phyloP scores from a whole-genome alignment of 2,329 filamentous ascomycete genomes.

The Camptophora hylomeconis region DNA sequence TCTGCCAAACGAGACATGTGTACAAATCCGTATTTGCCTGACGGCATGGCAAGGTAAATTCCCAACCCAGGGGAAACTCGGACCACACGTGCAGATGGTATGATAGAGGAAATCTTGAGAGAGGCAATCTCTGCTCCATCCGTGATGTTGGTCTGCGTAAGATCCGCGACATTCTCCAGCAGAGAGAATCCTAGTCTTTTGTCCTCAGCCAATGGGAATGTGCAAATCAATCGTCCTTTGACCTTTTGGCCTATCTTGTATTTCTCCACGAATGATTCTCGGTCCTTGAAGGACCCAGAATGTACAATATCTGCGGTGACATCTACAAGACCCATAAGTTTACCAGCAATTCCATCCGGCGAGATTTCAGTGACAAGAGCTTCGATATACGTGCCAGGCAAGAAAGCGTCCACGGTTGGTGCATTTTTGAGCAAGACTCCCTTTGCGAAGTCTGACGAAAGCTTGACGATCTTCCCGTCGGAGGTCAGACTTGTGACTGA shows the following conservation, averaged over 20 bases:
- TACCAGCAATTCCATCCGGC: slow-evolving; percentile 65
- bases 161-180: slow-evolving; percentile 65
- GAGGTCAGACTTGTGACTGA: slow-evolving; percentile 62
- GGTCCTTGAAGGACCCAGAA: slow-evolving; percentile 59
- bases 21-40: slow-evolving; percentile 66
- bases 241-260: slow-evolving; percentile 76
- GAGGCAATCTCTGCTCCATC: slow-evolving; percentile 34
- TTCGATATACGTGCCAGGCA: slow-evolving; percentile 84
- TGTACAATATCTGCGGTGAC: slow-evolving; percentile 85
- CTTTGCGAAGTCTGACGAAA: slow-evolving; percentile 54
- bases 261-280: slow-evolving; percentile 50
- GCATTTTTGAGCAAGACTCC: slow-evolving; percentile 53
- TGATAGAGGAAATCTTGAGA: slow-evolving; percentile 55
- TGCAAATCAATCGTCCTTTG: slow-evolving; percentile 78
- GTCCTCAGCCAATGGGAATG: slow-evolving; percentile 63
- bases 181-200: slow-evolving; percentile 81
- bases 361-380: slow-evolving; percentile 67
- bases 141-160: slow-evolving; percentile 30
- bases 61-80: slow-evolving; percentile 71
- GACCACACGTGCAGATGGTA: slow-evolving; percentile 65
- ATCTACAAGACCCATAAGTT: slow-evolving; percentile 83
- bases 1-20: slow-evolving; percentile 91
- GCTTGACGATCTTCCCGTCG: slow-evolving; percentile 72
- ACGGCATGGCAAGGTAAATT: slow-evolving; percentile 61
- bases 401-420: slow-evolving; percentile 76